Base-by-base conservation (phyloP, 805 yeast genomes). In the Saccharomycopsis oosterbeekiorum region DNA sequence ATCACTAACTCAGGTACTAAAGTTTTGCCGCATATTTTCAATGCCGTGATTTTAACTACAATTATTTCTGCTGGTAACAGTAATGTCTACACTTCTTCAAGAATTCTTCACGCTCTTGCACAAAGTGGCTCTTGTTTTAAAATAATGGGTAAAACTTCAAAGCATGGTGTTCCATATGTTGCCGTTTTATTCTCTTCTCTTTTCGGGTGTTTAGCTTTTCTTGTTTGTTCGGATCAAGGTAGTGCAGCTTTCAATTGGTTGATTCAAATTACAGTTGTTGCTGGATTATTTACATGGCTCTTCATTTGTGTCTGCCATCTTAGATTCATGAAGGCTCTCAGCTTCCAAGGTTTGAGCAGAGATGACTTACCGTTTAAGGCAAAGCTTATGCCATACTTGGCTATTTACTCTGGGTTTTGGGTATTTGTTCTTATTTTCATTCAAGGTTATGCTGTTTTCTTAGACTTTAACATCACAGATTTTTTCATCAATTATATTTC, bases 11-110 rank as follows among this genome's bases (percentile, higher is more conserved):
- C 85, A 3, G 90, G 89, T 39, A 86, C 91, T 21, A 75, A 75
- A 62, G 79, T 84, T 2, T 74, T 87, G 63, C 89, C 91, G 55
- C 78, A 82, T 68, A 84, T 87, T 59, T 84, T 87, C 73, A 87
- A 87, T 70, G 92, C 86, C 17, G 85, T 86, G 59, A 82, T 87
- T 64, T 70, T 87, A 56, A 66, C 79, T 24, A 84, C 92, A 17
- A 81, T 86, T 61, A 78, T 85, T 57, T 86, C 92, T n/a, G 91
- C 93, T 34, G 93, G 85, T 70, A 87, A 87, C 74, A 85, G 91
- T 14, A 84, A 85, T 69, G 78, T 86, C 37, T 86, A 86, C 72
- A 82, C 84, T 66, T 86, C 89, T 51, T 85, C 91, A 2, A 77
- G 94, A 73, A 76, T 84, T 53, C 70, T 87, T 58, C 85, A 79